Percentiles rank a stretch among this genome's conserved stretches.
Conservation (phyloP, 73 alveolate genomes). For the Tetrahymena elliotti region DNA sequence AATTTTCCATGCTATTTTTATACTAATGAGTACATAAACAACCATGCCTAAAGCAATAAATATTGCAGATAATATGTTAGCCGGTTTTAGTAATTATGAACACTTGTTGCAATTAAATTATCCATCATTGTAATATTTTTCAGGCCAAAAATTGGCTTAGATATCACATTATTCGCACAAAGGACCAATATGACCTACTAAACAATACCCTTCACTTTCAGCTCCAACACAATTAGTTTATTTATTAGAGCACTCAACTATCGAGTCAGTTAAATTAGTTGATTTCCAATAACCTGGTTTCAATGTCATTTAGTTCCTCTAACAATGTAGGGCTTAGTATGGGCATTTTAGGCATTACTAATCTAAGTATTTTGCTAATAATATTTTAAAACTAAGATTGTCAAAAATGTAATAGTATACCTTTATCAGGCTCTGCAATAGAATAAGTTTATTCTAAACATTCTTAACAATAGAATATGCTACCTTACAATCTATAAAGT, state of each 20-base stretch:
- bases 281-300: constrained; percentile 26
- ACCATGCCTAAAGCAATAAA: background rate
- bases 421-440: background rate
- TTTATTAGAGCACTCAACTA: constrained; percentile 4
- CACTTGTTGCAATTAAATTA: constrained; percentile 14
- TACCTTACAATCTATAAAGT: background rate
- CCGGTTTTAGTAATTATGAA: background rate
- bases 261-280: background rate
- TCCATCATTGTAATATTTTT: constrained; percentile 1
- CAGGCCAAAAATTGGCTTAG: background rate
- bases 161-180: constrained; percentile 34
- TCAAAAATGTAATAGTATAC: background rate
- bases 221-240: constrained; percentile 6
- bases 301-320: background rate
- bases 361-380: background rate
- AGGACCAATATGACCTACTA: constrained; percentile 19
- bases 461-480: background rate
- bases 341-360: background rate
- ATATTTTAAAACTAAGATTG: background rate
- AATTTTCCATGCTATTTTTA: background rate
- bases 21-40: background rate
- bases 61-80: background rate
- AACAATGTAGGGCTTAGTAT: background rate
- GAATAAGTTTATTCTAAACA: background rate
- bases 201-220: background rate